These are phyloP conservation scores for Hordeum vulgare DNA, from an alignment of 176 grass and related monocot genomes.

Conservation along the genomic window MorexV3_pseudomolecules_assembly NC_058520.1:432712714-432713213, in stretches of 20 bases:
- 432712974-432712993: background rate
- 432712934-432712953: background rate
- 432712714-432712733: accelerated
- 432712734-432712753: background rate
- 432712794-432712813: background rate
- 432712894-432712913: background rate
- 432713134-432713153: too few relatives aligned
- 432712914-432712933: background rate
- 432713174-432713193: background rate
- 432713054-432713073: too few relatives aligned
- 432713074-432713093: too few relatives aligned
- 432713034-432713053: background rate
- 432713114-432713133: too few relatives aligned
- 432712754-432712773: background rate
- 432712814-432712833: background rate
- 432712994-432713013: background rate
- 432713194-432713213: background rate
- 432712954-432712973: background rate
- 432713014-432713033: background rate
- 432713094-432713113: too few relatives aligned
- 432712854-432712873: background rate
- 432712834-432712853: background rate
- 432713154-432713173: background rate
- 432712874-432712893: background rate
- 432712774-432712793: background rate